A percentile compares a stretch with the other conserved stretches of the same genome.
These are phyloP conservation scores for Haematococcus lacustris DNA, from an alignment of 139 green algal species.

Conservation along the genomic window DNA sequence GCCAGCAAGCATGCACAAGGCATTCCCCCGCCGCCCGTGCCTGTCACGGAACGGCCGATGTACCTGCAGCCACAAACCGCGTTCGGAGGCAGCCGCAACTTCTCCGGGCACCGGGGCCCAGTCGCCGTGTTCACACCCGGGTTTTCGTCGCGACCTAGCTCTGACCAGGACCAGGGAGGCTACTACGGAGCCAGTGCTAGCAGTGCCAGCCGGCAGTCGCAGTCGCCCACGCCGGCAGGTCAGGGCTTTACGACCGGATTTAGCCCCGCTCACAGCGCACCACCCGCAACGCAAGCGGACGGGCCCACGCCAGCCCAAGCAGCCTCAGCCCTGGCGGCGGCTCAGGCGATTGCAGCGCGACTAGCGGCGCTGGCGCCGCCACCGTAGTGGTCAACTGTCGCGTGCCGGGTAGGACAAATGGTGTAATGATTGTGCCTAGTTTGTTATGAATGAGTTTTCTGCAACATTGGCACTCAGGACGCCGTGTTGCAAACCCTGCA, in stretches of 20 bases:
- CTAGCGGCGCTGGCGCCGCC: constrained; percentile 25
- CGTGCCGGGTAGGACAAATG: no score
- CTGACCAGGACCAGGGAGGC: constrained; percentile 3
- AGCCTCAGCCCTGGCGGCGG: constrained; percentile 23
- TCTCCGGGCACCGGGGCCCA: background rate
- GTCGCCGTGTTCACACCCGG: no score
- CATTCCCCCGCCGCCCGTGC: constrained; percentile 42
- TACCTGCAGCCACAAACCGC: constrained; percentile 40
- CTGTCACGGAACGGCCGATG: constrained; percentile 51
- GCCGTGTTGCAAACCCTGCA: no score
- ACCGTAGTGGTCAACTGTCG: no score
- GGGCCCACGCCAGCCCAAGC: constrained; percentile 4
- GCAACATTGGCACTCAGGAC: no score
- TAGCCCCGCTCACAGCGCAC: background rate
- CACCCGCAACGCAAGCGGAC: constrained; percentile 5
- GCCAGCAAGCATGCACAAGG: background rate
- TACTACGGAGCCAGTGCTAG: constrained; percentile 3
- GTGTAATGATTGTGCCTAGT: no score
- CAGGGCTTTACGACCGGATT: background rate
- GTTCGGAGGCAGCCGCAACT: background rate
- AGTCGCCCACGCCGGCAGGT: no score
- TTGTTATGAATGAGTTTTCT: no score
- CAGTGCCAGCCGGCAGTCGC: constrained; percentile 6
- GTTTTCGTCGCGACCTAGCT: background rate
- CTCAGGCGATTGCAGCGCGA: constrained; percentile 47